Percentiles rank a stretch among this genome's conserved stretches.
Evolutionary conservation across 768 basidiomycete genomes (phyloP).

Genomic region (Russula emetica): DNA sequence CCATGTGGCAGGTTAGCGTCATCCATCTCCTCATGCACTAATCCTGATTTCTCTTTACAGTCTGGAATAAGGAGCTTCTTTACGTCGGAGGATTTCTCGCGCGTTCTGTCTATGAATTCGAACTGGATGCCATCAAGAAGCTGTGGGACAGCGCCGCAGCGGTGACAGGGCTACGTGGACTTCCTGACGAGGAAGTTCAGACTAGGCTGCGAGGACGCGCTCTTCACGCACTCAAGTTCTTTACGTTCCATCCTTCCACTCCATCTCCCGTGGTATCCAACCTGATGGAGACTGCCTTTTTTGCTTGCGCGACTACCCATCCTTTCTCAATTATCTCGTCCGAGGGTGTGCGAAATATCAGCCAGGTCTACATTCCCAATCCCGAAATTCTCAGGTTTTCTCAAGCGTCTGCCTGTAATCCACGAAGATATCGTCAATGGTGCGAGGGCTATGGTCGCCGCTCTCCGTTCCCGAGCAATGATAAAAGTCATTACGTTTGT

Average conservation of each 20-base stretch:
- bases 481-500: slow-evolving; percentile 71
- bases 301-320: slow-evolving; percentile 49
- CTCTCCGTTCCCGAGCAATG: slow-evolving; percentile 57
- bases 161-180: slow-evolving; percentile 28
- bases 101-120: slow-evolving; percentile 79
- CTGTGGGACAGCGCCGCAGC: slow-evolving; percentile 53
- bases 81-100: slow-evolving; percentile 79
- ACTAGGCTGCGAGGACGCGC: slow-evolving; percentile 54
- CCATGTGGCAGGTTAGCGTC: slow-evolving; percentile 61
- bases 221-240: slow-evolving; percentile 81
- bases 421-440: slow-evolving; percentile 56
- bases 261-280: slow-evolving; percentile 75
- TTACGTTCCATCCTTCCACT: slow-evolving; percentile 84
- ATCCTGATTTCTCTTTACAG: slow-evolving; percentile 35
- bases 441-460: slow-evolving; percentile 57
- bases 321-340: slow-evolving; percentile 72
- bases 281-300: slow-evolving; percentile 74
- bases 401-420: slow-evolving; percentile 72
- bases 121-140: slow-evolving; percentile 55
- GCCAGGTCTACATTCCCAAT: slow-evolving; percentile 70
- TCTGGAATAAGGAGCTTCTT: slow-evolving; percentile 89
- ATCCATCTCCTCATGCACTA: background rate
- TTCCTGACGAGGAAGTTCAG: slow-evolving; percentile 41
- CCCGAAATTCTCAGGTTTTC: slow-evolving; percentile 64
- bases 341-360: slow-evolving; percentile 60